Conservation (phyloP, 2,329 filamentous ascomycete genomes). For the Aspergillus pseudoterreus region DNA sequence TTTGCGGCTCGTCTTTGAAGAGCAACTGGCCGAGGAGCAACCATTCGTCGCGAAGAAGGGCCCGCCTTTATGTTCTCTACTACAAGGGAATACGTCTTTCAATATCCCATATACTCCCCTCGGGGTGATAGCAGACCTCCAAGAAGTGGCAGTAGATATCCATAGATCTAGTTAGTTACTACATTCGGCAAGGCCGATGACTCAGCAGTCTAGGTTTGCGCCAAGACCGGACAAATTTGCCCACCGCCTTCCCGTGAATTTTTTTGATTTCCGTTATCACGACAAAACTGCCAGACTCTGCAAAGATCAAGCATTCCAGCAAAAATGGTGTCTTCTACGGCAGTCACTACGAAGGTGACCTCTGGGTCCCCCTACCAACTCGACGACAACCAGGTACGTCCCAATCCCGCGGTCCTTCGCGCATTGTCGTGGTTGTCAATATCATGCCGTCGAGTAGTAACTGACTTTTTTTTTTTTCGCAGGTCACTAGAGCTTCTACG, state of each 20-base stretch:
- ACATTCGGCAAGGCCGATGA: too few species aligned
- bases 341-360: constrained; percentile 39
- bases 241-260: constrained; percentile 37
- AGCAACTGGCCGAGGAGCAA: too few species aligned
- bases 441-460: constrained; percentile 3
- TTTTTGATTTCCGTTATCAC: constrained; percentile 26
- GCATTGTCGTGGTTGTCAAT: constrained; percentile 8
- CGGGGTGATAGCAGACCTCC: too few species aligned
- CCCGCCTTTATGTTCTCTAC: too few species aligned
- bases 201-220: too few species aligned
- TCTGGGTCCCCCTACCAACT: constrained; percentile 47
- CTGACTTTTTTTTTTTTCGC: constrained; percentile 7
- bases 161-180: too few species aligned
- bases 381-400: constrained; percentile 44
- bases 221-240: background rate
- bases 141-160: too few species aligned
- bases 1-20: too few species aligned
- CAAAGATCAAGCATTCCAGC: constrained; percentile 14
- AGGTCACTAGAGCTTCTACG: constrained; percentile 58
- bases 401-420: background rate
- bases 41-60: too few species aligned
- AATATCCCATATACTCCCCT: too few species aligned
- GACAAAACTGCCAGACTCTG: constrained; percentile 22
- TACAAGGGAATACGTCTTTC: too few species aligned
- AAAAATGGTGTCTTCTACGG: constrained; percentile 40